Conservation (phyloP, 345 rosid species). For the Erucastrum elatum region DNA sequence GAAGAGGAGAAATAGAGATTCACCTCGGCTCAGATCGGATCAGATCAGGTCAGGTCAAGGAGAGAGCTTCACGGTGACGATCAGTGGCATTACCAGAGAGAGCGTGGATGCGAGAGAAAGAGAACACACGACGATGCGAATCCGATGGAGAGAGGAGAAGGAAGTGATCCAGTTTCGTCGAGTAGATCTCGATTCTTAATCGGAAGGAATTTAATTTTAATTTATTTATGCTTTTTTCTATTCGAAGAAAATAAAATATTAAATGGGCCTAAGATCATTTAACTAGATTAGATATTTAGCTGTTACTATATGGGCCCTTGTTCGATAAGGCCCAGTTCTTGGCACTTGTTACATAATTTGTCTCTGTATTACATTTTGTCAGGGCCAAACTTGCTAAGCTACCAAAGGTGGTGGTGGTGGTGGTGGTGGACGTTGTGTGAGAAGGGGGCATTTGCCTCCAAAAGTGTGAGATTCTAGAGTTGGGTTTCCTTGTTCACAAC, state of each 20-base stretch:
- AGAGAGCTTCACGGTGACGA: constrained; percentile 20
- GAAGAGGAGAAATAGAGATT: constrained; percentile 17
- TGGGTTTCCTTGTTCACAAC: constrained; percentile 56
- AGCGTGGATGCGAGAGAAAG: constrained; percentile 20
- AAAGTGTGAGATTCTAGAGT: no score
- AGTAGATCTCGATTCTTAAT: background rate
- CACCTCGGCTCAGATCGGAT: constrained; percentile 64
- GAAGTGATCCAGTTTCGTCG: background rate
- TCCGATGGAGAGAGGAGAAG: background rate
- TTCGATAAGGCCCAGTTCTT: constrained; percentile 12
- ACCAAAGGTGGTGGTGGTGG: no score
- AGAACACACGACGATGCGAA: background rate
- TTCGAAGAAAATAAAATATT: background rate
- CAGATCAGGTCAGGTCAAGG: background rate
- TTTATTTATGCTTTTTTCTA: background rate
- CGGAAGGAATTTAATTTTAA: background rate
- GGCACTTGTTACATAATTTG: no score
- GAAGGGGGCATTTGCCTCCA: no score
- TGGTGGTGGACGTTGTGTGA: no score
- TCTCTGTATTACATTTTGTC: no score
- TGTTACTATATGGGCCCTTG: constrained; percentile 12
- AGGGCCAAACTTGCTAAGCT: no score
- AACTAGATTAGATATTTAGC: background rate
- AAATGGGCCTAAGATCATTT: background rate
- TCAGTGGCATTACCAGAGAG: constrained; percentile 25